Percentiles rank a stretch among this genome's conserved stretches.
These are phyloP conservation scores for Coemansia sp. DNA, from an alignment of 192 early-diverging fungal genomes.

Conservation along the genomic window DNA sequence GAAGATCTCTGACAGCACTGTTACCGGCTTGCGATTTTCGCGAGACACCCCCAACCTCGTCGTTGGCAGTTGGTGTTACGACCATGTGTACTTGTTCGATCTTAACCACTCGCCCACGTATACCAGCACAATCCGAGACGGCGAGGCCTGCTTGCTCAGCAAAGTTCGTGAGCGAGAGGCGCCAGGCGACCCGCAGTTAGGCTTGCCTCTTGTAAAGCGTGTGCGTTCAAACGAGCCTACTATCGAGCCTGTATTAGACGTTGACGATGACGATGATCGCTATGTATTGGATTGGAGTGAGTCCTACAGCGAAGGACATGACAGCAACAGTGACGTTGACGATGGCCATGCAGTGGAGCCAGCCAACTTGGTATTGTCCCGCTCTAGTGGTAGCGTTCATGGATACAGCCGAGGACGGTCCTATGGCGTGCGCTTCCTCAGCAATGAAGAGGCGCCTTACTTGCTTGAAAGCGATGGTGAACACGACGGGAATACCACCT, in stretches of 20 bases:
- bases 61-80: slow-evolving; percentile 63
- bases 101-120: slow-evolving; percentile 40
- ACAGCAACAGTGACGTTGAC: not conserved
- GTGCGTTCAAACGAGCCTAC: slow-evolving; percentile 10
- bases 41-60: slow-evolving; percentile 43
- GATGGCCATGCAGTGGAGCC: not conserved
- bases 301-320: not conserved
- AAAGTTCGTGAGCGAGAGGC: not conserved
- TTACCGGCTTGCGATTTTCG: slow-evolving; percentile 54
- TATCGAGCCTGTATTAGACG: not conserved
- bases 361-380: not conserved
- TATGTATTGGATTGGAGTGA: not conserved
- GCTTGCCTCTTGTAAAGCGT: slow-evolving; percentile 17
- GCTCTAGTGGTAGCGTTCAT: not conserved
- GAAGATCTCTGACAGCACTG: slow-evolving; percentile 23
- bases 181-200: not conserved
- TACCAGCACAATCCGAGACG: slow-evolving; percentile 11
- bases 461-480: slow-evolving; percentile 19
- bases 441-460: slow-evolving; percentile 27
- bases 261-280: not conserved
- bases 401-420: slow-evolving; percentile 20
- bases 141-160: not conserved
- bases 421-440: slow-evolving; percentile 24
- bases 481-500: not conserved
- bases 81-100: slow-evolving; percentile 62